Conservation (phyloP, 805 yeast species). For the Teunomyces atbi region DNA sequence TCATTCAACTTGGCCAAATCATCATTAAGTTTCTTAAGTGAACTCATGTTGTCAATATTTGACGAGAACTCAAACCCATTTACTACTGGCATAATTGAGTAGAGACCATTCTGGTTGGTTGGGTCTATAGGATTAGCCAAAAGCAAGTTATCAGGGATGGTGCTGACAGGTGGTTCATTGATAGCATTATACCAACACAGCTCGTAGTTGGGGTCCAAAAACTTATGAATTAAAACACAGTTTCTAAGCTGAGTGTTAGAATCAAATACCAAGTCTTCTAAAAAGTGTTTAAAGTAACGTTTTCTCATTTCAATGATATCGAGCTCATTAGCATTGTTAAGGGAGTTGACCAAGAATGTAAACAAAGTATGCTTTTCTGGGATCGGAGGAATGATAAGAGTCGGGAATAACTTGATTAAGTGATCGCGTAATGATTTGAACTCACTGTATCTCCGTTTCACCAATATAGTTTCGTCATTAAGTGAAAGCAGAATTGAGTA, state of each 20-base stretch:
- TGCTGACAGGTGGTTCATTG: conserved; percentile 44
- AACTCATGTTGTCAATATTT: conserved; percentile 27
- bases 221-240: conserved; percentile 43
- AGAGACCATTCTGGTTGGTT: conserved; percentile 52
- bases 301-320: conserved; percentile 48
- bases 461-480: conserved; percentile 24
- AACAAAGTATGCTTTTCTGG: conserved; percentile 49
- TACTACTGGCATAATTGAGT: conserved; percentile 46
- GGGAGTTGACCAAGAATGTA: conserved; percentile 39
- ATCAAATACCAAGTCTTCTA: conserved; percentile 37
- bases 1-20: conserved; percentile 32
- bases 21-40: conserved; percentile 33
- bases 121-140: conserved; percentile 52
- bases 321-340: conserved; percentile 35
- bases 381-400: conserved; percentile 41
- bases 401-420: conserved; percentile 38
- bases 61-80: conserved; percentile 37
- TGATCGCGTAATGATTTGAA: conserved; percentile 42
- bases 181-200: conserved; percentile 51
- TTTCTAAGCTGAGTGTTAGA: conserved; percentile 27
- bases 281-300: conserved; percentile 44
- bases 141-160: conserved; percentile 47
- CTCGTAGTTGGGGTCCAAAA: conserved; percentile 51
- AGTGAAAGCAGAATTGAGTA: conserved; percentile 33
- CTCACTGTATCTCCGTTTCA: conserved; percentile 43